Percentiles rank a stretch among this genome's conserved stretches.
Conservation (phyloP, 2,329 filamentous ascomycete species). For the Botryotinia calthae region DNA sequence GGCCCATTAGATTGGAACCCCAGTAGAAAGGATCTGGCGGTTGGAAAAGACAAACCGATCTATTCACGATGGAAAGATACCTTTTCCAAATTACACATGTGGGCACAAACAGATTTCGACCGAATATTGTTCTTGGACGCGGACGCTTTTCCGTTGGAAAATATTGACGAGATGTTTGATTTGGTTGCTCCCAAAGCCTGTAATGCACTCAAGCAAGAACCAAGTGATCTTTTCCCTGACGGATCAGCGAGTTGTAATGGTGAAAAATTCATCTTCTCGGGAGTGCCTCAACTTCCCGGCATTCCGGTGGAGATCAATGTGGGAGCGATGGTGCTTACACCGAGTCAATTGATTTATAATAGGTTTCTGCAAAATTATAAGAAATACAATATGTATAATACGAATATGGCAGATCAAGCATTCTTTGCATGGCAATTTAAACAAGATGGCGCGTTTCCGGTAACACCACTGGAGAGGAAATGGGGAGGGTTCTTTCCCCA, state of each 20-base stretch:
- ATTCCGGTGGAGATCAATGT: slow-evolving; percentile 11
- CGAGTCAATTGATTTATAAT: not conserved
- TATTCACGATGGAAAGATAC: slow-evolving; percentile 24
- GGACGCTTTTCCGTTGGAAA: slow-evolving; percentile 25
- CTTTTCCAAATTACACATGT: slow-evolving; percentile 26
- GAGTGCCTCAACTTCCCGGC: not conserved
- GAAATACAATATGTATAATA: slow-evolving; percentile 3
- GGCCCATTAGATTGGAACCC: slow-evolving; percentile 22
- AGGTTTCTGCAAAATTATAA: slow-evolving; percentile 12
- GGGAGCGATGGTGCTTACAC: slow-evolving; percentile 16
- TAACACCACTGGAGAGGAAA: slow-evolving; percentile 2
- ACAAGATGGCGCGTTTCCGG: slow-evolving; percentile 14
- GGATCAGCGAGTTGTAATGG: slow-evolving; percentile 1
- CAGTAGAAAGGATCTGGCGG: not conserved
- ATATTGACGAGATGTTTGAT: slow-evolving; percentile 25
- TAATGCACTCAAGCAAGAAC: not conserved
- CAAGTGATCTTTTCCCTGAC: slow-evolving; percentile 1
- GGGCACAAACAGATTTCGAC: slow-evolving; percentile 24
- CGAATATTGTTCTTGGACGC: slow-evolving; percentile 22
- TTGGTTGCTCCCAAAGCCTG: slow-evolving; percentile 16
- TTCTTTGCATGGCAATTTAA: slow-evolving; percentile 19
- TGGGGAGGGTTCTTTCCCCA: slow-evolving; percentile 18
- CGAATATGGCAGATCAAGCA: slow-evolving; percentile 20
- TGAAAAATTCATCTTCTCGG: slow-evolving; percentile 9
- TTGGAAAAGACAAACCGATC: not conserved